A percentile compares a stretch with the other conserved stretches of the same genome.
Conservation (phyloP, 805 yeast species). For the Spathaspora gorwiae region DNA sequence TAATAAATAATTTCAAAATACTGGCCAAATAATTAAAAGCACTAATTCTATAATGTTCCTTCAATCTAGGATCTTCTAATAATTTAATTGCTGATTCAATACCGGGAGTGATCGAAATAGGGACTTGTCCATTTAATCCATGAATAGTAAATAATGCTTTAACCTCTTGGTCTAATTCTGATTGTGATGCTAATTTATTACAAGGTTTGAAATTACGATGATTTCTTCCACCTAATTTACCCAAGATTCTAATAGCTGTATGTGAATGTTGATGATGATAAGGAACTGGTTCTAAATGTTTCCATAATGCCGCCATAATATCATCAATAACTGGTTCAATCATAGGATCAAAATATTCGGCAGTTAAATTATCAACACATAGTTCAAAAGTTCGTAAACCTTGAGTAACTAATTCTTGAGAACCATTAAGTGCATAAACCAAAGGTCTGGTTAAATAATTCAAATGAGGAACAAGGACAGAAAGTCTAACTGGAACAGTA, state of each 20-base stretch:
- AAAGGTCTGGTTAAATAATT: slow-evolving; percentile 86
- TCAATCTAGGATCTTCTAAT: slow-evolving; percentile 60
- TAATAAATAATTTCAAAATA: slow-evolving; percentile 65
- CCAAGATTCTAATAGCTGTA: slow-evolving; percentile 86
- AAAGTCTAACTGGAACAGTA: slow-evolving; percentile 91
- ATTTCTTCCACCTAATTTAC: slow-evolving; percentile 95
- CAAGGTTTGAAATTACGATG: slow-evolving; percentile 80
- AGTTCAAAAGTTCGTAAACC: slow-evolving; percentile 92
- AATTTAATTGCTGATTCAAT: slow-evolving; percentile 72
- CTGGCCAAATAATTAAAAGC: slow-evolving; percentile 72
- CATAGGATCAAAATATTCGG: slow-evolving; percentile 95
- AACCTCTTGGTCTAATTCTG: slow-evolving; percentile 61
- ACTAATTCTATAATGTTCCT: slow-evolving; percentile 65
- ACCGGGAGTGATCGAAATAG: slow-evolving; percentile 81
- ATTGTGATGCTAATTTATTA: slow-evolving; percentile 52
- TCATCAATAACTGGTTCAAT: slow-evolving; percentile 94
- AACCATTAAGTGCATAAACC: slow-evolving; percentile 83
- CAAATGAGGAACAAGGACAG: slow-evolving; percentile 90
- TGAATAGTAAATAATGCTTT: slow-evolving; percentile 66
- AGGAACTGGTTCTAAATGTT: slow-evolving; percentile 85
- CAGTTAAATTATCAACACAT: slow-evolving; percentile 93
- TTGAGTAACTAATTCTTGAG: slow-evolving; percentile 88
- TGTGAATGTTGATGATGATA: slow-evolving; percentile 94
- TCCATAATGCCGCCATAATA: slow-evolving; percentile 90
- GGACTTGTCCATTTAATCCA: slow-evolving; percentile 55